Base-by-base conservation (phyloP, 106 monocot genomes). In the Agapanthus africanus region DNA sequence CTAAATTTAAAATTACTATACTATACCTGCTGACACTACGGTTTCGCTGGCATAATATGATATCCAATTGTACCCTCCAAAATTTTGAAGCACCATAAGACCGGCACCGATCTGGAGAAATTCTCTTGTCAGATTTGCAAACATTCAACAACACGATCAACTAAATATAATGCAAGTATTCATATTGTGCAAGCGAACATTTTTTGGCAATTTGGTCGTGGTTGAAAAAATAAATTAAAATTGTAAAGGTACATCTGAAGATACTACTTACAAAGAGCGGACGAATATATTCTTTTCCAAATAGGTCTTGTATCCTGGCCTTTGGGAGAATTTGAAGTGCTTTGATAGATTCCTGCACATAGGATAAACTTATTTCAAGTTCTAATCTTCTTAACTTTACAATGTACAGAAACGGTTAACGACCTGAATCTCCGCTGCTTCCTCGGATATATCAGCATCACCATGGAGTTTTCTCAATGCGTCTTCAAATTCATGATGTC, bases 61-160 rank as follows among this genome's bases (percentile, higher is more conserved):
- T 21, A 91, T 79, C 66, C 88, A 88, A 63, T 85, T 88, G 67
- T 82, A 63, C 19, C 88, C 91, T 31, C 79, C 80, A 63, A 88
- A 82, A 69, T 91, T 88, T 78, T 91, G 91, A 67, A 88, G 74
- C n/a, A 71, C 77, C 82, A 91, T 84, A 3, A 91, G 67, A 40
- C 88, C 88, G 35, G 82, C 85, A 22, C 87, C 85, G 27, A 91
- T 74, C 91, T 91, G 60, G 23, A 74, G 19, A 13, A 30, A 30
- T 47, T n/a, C 47, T 7, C 32, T 72, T 54, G 32, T 72, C 16
- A 46, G 25, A 19, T n/a, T n/a, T n/a, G n/a, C n/a, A n/a, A n/a
- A n/a, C n/a, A 7, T 23, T 11, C 0, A 27, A 56, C 56, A 30
- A 27, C 28, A 9, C 28, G 30, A 56, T 10, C 0, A 31, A 11